Conservation (phyloP, 306 rosid species). For the Cicer yamashitae region DNA sequence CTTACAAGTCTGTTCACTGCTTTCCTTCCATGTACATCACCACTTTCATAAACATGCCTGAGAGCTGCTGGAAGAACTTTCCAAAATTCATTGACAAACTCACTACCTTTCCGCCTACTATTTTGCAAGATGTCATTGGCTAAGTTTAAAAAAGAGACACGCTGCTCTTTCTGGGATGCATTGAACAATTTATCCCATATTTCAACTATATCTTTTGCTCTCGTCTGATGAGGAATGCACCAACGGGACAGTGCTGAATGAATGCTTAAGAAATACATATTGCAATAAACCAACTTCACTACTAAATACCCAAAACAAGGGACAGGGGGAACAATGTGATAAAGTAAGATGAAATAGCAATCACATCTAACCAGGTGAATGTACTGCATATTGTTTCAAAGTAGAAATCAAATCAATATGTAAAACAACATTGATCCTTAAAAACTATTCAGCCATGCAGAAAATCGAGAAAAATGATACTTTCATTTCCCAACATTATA, state of each 20-base stretch:
- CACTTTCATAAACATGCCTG: slow-evolving; percentile 65
- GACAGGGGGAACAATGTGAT: slow-evolving; percentile 7
- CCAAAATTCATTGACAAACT: slow-evolving; percentile 93
- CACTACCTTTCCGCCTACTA: slow-evolving; percentile 90
- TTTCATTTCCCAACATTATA: slow-evolving; percentile 17
- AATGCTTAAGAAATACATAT: slow-evolving; percentile 57
- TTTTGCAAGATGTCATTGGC: slow-evolving; percentile 94
- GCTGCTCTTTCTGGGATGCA: slow-evolving; percentile 77
- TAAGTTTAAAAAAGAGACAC: slow-evolving; percentile 75
- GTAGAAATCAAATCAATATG: slow-evolving; percentile 26
- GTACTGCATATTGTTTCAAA: background rate
- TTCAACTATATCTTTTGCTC: slow-evolving; percentile 81
- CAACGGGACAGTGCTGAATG: slow-evolving; percentile 78
- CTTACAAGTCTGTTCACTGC: slow-evolving; percentile 78
- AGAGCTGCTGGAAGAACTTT: slow-evolving; percentile 87
- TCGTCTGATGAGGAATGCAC: slow-evolving; percentile 85
- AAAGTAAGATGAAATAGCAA: slow-evolving; percentile 30
- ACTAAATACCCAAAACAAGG: slow-evolving; percentile 21
- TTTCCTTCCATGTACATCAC: slow-evolving; percentile 72
- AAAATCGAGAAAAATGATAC: slow-evolving; percentile 13
- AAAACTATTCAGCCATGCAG: slow-evolving; percentile 22
- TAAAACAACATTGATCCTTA: slow-evolving; percentile 17
- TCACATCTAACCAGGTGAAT: slow-evolving; percentile 18
- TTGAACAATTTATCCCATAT: slow-evolving; percentile 86
- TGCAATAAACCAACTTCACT: slow-evolving; percentile 30